Conservation (phyloP, 352 stramenopile genomes). For the Thraustochytrium striatum region DNA sequence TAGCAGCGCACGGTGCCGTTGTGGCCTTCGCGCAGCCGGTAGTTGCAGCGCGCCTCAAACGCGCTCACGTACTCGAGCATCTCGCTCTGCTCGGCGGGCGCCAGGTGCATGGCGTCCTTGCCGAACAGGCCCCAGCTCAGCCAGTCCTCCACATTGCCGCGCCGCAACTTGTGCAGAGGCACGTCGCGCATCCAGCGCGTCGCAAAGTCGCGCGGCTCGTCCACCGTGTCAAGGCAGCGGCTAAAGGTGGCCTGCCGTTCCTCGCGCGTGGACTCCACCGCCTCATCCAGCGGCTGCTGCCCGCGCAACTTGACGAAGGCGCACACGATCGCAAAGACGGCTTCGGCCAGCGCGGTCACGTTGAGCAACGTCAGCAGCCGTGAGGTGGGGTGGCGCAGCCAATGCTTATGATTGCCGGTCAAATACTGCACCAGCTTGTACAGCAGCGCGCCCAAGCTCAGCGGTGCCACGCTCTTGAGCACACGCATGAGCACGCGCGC, state of each 20-base stretch:
- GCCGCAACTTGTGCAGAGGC: background rate
- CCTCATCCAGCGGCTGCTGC: background rate
- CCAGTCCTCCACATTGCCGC: slow-evolving; percentile 47
- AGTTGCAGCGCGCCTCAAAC: background rate
- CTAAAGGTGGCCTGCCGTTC: slow-evolving; percentile 10
- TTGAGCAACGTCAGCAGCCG: slow-evolving; percentile 14
- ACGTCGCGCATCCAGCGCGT: slow-evolving; percentile 18
- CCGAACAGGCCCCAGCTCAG: slow-evolving; percentile 36
- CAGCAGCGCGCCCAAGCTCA: slow-evolving; percentile 34
- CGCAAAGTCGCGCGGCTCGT: slow-evolving; percentile 6
- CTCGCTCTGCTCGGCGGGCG: background rate
- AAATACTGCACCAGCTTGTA: slow-evolving; percentile 37
- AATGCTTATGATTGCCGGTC: slow-evolving; percentile 24
- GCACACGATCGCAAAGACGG: slow-evolving; percentile 31
- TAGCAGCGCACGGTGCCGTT: slow-evolving; percentile 24
- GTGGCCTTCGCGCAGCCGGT: slow-evolving; percentile 8
- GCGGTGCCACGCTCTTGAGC: slow-evolving; percentile 17
- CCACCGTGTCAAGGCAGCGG: slow-evolving; percentile 12
- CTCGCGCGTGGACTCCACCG: background rate
- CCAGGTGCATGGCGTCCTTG: background rate
- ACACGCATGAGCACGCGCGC: slow-evolving; percentile 6
- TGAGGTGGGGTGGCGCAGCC: slow-evolving; percentile 9
- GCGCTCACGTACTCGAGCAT: background rate
- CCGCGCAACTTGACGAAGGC: background rate
- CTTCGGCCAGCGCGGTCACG: slow-evolving; percentile 29